These are phyloP conservation scores for Ceriops decandra DNA, from an alignment of 345 rosid genomes.

Conservation along the genomic window DNA sequence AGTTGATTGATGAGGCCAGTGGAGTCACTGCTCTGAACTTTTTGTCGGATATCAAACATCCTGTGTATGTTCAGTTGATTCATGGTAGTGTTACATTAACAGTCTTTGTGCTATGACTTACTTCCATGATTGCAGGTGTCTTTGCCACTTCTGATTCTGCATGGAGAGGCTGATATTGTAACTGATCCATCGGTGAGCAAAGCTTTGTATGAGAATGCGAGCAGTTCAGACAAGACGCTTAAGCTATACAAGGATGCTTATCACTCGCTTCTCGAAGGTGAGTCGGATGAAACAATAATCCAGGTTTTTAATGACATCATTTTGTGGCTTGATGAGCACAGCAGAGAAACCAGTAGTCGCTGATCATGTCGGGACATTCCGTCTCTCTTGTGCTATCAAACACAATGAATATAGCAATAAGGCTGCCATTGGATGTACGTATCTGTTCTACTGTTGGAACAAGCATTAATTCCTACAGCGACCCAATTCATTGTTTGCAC, in stretches of 20 bases:
- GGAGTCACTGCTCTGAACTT: slow-evolving; percentile 79
- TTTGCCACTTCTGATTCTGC: slow-evolving; percentile 72
- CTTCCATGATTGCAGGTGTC: slow-evolving; percentile 46
- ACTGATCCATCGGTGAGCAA: slow-evolving; percentile 94
- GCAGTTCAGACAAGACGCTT: slow-evolving; percentile 69
- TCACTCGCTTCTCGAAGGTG: slow-evolving; percentile 88
- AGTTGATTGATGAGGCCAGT: slow-evolving; percentile 13
- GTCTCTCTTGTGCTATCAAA: no score
- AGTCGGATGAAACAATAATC: slow-evolving; percentile 72
- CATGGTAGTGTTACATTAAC: not conserved
- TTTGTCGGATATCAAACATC: no score
- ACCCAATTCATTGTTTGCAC: no score
- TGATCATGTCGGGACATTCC: not conserved
- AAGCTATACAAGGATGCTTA: slow-evolving; percentile 58
- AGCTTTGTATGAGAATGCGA: slow-evolving; percentile 71
- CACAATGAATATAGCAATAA: no score
- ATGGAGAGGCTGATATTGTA: slow-evolving; percentile 76
- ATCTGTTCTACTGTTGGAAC: no score
- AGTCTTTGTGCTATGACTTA: not conserved
- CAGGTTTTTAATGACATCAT: slow-evolving; percentile 66
- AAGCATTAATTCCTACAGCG: no score
- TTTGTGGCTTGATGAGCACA: slow-evolving; percentile 73
- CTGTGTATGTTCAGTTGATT: not conserved
- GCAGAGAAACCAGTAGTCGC: slow-evolving; percentile 10
- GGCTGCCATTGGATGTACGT: no score